Conservation (phyloP, 257 asterid genomes). For the Penstemon eatonii region DNA sequence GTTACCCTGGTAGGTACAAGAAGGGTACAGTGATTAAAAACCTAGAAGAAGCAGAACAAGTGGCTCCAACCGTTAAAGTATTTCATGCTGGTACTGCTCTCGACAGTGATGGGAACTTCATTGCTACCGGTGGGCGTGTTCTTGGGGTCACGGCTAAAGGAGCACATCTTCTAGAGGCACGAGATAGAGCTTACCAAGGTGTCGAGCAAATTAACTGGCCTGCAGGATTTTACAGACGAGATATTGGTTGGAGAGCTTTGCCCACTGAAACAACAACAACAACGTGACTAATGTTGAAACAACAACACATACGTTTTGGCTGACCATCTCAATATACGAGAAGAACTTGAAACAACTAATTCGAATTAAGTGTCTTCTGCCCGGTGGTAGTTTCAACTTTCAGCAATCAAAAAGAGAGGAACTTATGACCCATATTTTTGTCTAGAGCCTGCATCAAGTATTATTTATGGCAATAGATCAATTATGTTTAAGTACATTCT, state of each 20-base stretch:
- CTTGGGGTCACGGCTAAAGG: conserved; percentile 92
- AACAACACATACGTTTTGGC: background rate
- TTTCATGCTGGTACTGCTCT: conserved; percentile 85
- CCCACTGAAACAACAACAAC: conserved; percentile 31
- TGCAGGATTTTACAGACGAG: conserved; percentile 71
- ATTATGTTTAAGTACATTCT: too few species aligned
- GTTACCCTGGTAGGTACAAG: conserved; percentile 83
- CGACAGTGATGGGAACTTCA: conserved; percentile 64
- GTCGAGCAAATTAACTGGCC: conserved; percentile 70
- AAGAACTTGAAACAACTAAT: too few species aligned
- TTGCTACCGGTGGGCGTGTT: conserved; percentile 86
- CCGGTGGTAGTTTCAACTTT: too few species aligned
- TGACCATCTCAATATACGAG: background rate
- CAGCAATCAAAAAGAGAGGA: too few species aligned
- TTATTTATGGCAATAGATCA: too few species aligned
- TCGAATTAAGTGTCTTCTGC: too few species aligned
- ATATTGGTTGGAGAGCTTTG: conserved; percentile 92
- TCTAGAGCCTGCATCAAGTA: too few species aligned
- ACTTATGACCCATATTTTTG: too few species aligned
- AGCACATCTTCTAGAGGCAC: conserved; percentile 73
- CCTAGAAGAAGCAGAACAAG: conserved; percentile 76
- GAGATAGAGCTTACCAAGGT: conserved; percentile 75
- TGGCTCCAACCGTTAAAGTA: conserved; percentile 61
- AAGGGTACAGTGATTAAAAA: conserved; percentile 69
- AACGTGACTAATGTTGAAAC: conserved; percentile 15